A percentile compares a stretch with the other conserved stretches of the same genome.
Conservation (phyloP, 1,284 basidiomycete genomes). For the Cerioporus squamosus region DNA sequence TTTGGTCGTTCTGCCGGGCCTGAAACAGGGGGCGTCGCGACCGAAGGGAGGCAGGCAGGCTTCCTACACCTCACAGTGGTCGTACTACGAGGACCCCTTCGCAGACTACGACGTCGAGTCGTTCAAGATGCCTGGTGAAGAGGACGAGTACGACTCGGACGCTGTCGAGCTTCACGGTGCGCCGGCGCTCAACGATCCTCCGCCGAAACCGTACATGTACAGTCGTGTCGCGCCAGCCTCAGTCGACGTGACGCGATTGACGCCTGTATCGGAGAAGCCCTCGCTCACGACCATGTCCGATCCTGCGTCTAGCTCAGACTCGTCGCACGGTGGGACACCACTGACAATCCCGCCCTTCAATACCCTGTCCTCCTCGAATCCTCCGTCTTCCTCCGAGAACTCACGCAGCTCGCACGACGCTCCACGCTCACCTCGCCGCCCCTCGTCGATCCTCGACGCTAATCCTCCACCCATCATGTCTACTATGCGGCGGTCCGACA, state of each 20-base stretch:
- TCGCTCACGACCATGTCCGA: conserved; percentile 30
- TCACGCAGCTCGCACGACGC: conserved; percentile 34
- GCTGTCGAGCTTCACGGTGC: conserved; percentile 21
- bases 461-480: conserved; percentile 33
- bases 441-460: conserved; percentile 46
- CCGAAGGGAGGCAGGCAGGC: conserved; percentile 42
- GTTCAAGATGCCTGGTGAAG: conserved; percentile 28
- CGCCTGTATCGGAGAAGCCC: conserved; percentile 34
- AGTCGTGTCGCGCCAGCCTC: conserved; percentile 31
- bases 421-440: conserved; percentile 34
- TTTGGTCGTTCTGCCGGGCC: conserved; percentile 34
- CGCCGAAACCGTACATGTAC: conserved; percentile 33
- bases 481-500: conserved; percentile 44
- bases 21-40: conserved; percentile 27
- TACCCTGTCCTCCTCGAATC: neutral
- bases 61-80: conserved; percentile 42
- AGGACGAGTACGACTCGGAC: conserved; percentile 31
- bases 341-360: no score
- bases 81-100: conserved; percentile 58
- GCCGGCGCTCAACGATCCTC: conserved; percentile 32
- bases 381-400: conserved; percentile 16
- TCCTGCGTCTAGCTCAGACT: conserved; percentile 25
- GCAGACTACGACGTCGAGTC: conserved; percentile 49
- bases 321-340: conserved; percentile 14
- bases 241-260: conserved; percentile 33